A percentile compares a stretch with the other conserved stretches of the same genome.
These are phyloP conservation scores for Huntiella omanensis DNA, from an alignment of 2,329 filamentous ascomycete genomes.

Conservation along the genomic window DNA sequence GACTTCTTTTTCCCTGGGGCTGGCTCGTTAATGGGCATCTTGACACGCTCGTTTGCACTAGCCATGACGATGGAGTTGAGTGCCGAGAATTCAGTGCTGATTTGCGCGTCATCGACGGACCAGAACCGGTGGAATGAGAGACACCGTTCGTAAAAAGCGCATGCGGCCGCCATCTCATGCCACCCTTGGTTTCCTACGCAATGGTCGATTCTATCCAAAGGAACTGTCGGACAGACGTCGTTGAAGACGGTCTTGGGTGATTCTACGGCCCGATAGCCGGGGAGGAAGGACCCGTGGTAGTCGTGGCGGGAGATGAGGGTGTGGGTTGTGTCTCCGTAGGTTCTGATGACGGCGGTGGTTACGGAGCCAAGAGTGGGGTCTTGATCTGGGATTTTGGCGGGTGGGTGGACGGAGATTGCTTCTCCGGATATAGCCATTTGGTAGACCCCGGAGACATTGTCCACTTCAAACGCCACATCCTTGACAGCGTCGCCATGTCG, in stretches of 20 bases:
- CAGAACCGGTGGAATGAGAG: slow-evolving; percentile 94
- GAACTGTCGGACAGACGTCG: slow-evolving; percentile 37
- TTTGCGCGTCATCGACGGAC: slow-evolving; percentile 84
- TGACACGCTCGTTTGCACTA: slow-evolving; percentile 65
- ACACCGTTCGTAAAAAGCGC: slow-evolving; percentile 63
- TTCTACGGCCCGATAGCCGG: slow-evolving; percentile 50
- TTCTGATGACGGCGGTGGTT: slow-evolving; percentile 61
- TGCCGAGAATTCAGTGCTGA: slow-evolving; percentile 82
- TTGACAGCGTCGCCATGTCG: slow-evolving; percentile 86
- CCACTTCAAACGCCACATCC: slow-evolving; percentile 88
- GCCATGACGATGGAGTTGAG: slow-evolving; percentile 83
- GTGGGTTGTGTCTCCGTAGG: slow-evolving; percentile 90
- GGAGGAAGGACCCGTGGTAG: slow-evolving; percentile 65
- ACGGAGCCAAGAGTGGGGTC: slow-evolving; percentile 40
- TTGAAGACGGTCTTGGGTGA: slow-evolving; percentile 20
- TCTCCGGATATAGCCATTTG: slow-evolving; percentile 43
- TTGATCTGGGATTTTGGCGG: slow-evolving; percentile 34
- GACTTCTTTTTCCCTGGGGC: slow-evolving; percentile 75
- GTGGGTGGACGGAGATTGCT: slow-evolving; percentile 42
- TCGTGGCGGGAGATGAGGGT: slow-evolving; percentile 58
- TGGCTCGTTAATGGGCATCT: slow-evolving; percentile 98
- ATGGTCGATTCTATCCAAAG: slow-evolving; percentile 69
- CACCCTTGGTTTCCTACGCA: slow-evolving; percentile 96
- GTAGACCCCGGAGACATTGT: slow-evolving; percentile 70
- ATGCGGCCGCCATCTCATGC: slow-evolving; percentile 59